Evolutionary conservation across 495 filamentous ascomycete genomes (phyloP).

Genomic region (Parathielavia appendiculata): DNA sequence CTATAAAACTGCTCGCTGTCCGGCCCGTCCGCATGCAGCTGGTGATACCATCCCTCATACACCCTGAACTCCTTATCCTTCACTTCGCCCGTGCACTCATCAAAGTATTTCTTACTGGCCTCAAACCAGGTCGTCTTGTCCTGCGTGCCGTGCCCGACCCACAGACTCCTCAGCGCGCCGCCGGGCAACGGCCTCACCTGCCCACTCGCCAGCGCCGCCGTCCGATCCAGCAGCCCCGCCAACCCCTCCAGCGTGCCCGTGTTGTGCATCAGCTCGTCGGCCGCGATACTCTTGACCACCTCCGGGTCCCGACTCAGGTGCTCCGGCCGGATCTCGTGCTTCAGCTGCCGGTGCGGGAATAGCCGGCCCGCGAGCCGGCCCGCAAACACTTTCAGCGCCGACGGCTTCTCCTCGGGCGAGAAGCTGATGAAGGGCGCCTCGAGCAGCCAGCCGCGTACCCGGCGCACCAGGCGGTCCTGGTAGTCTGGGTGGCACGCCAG

Average conservation of each 20-base stretch:
- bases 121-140: constrained; percentile 63
- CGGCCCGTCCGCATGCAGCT: constrained; percentile 65
- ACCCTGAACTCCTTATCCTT: constrained; percentile 62
- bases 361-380: constrained; percentile 62
- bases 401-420: constrained; percentile 56
- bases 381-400: constrained; percentile 47
- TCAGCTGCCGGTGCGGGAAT: constrained; percentile 56
- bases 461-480: constrained; percentile 37
- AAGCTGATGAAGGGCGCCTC: constrained; percentile 69
- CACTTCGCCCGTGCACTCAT: constrained; percentile 43
- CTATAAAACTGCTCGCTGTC: constrained; percentile 57
- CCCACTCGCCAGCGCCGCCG: constrained; percentile 45
- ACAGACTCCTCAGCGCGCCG: constrained; percentile 42
- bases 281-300: constrained; percentile 49
- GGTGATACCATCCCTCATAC: constrained; percentile 77
- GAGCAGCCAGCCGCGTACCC: constrained; percentile 60
- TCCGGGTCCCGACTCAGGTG: constrained; percentile 59
- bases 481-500: constrained; percentile 40
- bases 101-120: constrained; percentile 56
- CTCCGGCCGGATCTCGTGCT: constrained; percentile 51
- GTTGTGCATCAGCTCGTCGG: constrained; percentile 67
- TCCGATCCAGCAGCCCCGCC: constrained; percentile 68
- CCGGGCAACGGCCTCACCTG: constrained; percentile 30
- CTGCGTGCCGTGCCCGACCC: constrained; percentile 61
- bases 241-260: constrained; percentile 75